phyloP scores from a whole-genome alignment of 257 asterid species.

The Nicotiana paniculata region DNA sequence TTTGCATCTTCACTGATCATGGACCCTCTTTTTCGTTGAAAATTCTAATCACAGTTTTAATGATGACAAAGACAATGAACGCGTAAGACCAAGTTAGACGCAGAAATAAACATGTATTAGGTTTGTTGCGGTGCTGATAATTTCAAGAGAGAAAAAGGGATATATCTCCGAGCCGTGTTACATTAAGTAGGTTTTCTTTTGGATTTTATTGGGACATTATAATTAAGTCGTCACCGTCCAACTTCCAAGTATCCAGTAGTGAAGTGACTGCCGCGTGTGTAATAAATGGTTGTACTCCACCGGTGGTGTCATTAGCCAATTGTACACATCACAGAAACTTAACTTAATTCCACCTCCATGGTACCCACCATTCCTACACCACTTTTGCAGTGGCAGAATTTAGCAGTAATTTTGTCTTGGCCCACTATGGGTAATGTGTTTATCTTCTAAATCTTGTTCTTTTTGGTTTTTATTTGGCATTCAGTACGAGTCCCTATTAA shows the following conservation, averaged over 20 bases:
- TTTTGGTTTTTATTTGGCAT: no score
- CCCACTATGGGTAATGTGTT: neutral
- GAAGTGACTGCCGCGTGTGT: neutral
- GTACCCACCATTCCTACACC: neutral
- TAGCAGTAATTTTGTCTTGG: neutral
- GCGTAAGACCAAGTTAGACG: neutral
- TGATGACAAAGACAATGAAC: no score
- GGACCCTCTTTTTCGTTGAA: neutral
- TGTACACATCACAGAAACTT: neutral
- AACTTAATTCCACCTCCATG: neutral
- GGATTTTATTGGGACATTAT: neutral
- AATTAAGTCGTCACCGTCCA: neutral
- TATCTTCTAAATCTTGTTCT: neutral
- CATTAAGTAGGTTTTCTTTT: neutral
- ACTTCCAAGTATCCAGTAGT: neutral
- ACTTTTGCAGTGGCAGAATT: neutral
- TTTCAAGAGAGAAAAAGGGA: neutral
- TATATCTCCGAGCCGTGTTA: neutral
- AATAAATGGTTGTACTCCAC: neutral
- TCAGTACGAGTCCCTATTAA: no score
- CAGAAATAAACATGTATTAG: neutral
- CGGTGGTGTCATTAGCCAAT: neutral
- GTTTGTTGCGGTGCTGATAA: neutral
- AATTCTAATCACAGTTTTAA: neutral
- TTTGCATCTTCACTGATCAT: neutral